Conservation (phyloP, 2,329 filamentous ascomycete species). For the Canariomyces notabilis region DNA sequence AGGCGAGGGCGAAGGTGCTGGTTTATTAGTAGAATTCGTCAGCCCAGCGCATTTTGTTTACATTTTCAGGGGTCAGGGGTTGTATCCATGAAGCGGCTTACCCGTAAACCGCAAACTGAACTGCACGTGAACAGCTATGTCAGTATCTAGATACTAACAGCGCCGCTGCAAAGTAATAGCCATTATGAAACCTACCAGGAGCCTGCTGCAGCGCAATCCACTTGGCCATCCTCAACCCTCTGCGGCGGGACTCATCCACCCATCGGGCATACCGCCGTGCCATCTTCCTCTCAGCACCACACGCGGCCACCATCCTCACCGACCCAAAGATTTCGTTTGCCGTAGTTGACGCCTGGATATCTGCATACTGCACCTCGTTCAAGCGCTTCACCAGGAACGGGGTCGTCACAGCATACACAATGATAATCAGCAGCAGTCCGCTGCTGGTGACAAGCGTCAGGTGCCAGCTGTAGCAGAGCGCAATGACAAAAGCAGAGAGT, state of each 20-base stretch:
- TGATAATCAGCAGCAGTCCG: slow-evolving; percentile 49
- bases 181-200: slow-evolving; percentile 22
- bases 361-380: slow-evolving; percentile 41
- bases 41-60: too few relatives aligned
- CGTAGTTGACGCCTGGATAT: slow-evolving; percentile 52
- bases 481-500: slow-evolving; percentile 47
- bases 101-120: slow-evolving; percentile 30
- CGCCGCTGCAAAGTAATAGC: too few relatives aligned
- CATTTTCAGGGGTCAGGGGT: too few relatives aligned
- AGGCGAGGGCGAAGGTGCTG: slow-evolving; percentile 49
- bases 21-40: background rate
- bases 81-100: too few relatives aligned
- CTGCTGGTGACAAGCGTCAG: slow-evolving; percentile 55
- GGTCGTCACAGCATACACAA: slow-evolving; percentile 45
- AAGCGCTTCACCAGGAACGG: slow-evolving; percentile 52
- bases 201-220: slow-evolving; percentile 29
- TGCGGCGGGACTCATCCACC: slow-evolving; percentile 45
- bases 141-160: slow-evolving; percentile 2
- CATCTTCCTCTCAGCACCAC: slow-evolving; percentile 54
- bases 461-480: slow-evolving; percentile 53
- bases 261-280: slow-evolving; percentile 48
- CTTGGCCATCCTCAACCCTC: slow-evolving; percentile 28
- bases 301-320: slow-evolving; percentile 57
- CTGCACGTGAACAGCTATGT: slow-evolving; percentile 13
- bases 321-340: slow-evolving; percentile 56